phyloP scores from a whole-genome alignment of 371 early-diverging fungal species.

The Mortierella sp. region DNA sequence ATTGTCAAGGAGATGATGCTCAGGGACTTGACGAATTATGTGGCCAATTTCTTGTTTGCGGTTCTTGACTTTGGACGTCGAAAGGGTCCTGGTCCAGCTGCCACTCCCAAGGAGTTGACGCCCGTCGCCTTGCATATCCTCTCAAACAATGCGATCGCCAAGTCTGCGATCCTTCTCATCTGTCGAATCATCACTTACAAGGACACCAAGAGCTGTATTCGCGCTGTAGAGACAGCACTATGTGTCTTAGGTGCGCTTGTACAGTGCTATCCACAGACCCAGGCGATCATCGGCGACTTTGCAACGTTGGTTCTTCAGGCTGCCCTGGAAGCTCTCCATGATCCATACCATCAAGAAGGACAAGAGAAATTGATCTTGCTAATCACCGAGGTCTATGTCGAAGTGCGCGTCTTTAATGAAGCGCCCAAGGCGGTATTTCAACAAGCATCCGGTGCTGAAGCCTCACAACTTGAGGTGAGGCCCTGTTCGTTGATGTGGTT shows the following conservation, averaged over 20 bases:
- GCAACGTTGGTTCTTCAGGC: constrained; percentile 55
- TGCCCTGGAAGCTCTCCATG: constrained; percentile 63
- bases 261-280: constrained; percentile 39
- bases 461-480: constrained; percentile 45
- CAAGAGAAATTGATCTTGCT: constrained; percentile 61
- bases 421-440: constrained; percentile 58
- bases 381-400: constrained; percentile 63
- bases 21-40: constrained; percentile 61
- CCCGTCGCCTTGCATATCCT: constrained; percentile 43
- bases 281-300: constrained; percentile 36
- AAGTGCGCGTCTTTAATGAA: constrained; percentile 52
- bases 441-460: constrained; percentile 55
- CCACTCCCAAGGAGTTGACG: constrained; percentile 36
- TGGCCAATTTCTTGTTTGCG: constrained; percentile 53
- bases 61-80: constrained; percentile 33
- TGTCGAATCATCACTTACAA: constrained; percentile 58
- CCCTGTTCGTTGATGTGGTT: not conserved
- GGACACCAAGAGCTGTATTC: constrained; percentile 57
- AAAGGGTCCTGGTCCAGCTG: not conserved
- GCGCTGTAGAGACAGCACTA: constrained; percentile 41
- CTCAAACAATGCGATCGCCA: constrained; percentile 40
- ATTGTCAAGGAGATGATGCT: constrained; percentile 63
- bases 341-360: constrained; percentile 65
- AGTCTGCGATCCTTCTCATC: constrained; percentile 31
- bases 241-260: constrained; percentile 45